Conservation (phyloP, 176 grass and related monocot genomes). For the Pontederia paniculata region DNA sequence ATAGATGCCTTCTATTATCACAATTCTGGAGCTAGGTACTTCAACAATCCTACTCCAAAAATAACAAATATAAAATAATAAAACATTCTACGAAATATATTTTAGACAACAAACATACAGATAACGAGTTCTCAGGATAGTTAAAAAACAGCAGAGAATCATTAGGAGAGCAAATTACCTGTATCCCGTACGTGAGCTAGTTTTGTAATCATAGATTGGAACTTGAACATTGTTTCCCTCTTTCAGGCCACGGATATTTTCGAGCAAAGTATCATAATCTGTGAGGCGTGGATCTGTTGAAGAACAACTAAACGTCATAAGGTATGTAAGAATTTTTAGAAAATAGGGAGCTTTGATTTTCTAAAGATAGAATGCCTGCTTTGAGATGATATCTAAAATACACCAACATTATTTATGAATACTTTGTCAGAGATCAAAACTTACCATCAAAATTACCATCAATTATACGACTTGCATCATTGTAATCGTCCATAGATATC, state of each 20-base stretch:
- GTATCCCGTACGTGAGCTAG: constrained; percentile 76
- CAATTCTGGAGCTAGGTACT: constrained; percentile 58
- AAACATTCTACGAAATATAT: not conserved
- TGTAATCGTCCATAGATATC: constrained; percentile 99
- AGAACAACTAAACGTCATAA: constrained; percentile 17
- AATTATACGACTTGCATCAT: constrained; percentile 69
- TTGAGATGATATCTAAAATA: not conserved
- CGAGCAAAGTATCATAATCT: constrained; percentile 83
- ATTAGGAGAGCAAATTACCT: constrained; percentile 26
- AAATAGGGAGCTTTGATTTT: not conserved
- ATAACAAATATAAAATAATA: not conserved
- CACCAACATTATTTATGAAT: not conserved
- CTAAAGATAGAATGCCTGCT: no score
- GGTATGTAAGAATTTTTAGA: not conserved
- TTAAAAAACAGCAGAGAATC: no score
- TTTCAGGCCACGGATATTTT: constrained; percentile 82
- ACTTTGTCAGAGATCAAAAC: not conserved
- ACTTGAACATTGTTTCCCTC: constrained; percentile 72
- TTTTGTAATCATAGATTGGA: constrained; percentile 96
- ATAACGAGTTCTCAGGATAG: not conserved
- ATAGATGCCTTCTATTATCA: constrained; percentile 97
- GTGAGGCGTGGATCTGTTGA: constrained; percentile 80
- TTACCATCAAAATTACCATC: constrained; percentile 98
- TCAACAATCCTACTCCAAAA: constrained; percentile 54
- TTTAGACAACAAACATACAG: not conserved